A percentile compares a stretch with the other conserved stretches of the same genome.
Conservation (phyloP, 108 stramenopile genomes). For the Mayamaea pseudoterrestris region DNA sequence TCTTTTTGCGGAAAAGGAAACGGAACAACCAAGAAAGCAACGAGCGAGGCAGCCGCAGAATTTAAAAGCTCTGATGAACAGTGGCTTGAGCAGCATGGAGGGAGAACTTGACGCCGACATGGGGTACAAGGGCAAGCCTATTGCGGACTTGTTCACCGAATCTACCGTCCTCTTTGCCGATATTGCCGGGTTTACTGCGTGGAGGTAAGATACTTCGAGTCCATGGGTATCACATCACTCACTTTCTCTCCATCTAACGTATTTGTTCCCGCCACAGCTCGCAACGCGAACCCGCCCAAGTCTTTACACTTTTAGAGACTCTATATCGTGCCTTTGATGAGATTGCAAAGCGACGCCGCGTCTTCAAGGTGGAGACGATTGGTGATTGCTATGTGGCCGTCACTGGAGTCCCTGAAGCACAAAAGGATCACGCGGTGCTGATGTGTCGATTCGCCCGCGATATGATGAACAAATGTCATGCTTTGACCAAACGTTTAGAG, state of each 20-base stretch:
- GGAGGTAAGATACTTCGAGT: too few relatives aligned
- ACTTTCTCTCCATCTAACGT: too few relatives aligned
- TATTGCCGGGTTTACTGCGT: constrained; percentile 39
- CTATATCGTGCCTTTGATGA: constrained; percentile 32
- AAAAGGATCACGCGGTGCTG: constrained; percentile 1
- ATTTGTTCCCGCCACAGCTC: too few relatives aligned
- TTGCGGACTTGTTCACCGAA: not conserved
- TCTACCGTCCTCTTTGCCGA: constrained; percentile 11
- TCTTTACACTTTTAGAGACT: constrained; percentile 32
- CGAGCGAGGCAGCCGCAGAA: not conserved
- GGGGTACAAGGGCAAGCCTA: too few relatives aligned
- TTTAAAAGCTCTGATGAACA: not conserved
- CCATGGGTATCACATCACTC: too few relatives aligned
- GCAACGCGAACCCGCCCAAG: constrained; percentile 20
- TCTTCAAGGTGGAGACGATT: constrained; percentile 52
- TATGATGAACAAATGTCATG: not conserved
- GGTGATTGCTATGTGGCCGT: constrained; percentile 42
- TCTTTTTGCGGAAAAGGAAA: constrained; percentile 8
- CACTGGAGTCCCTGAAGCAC: not conserved
- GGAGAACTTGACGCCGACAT: not conserved
- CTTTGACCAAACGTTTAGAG: not conserved
- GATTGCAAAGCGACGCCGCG: constrained; percentile 24
- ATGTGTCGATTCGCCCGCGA: not conserved
- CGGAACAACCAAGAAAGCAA: not conserved
- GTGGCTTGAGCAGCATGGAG: not conserved